Evolutionary conservation across 2,329 filamentous ascomycete species (phyloP).

Genomic region (Cryphonectria naterciae): DNA sequence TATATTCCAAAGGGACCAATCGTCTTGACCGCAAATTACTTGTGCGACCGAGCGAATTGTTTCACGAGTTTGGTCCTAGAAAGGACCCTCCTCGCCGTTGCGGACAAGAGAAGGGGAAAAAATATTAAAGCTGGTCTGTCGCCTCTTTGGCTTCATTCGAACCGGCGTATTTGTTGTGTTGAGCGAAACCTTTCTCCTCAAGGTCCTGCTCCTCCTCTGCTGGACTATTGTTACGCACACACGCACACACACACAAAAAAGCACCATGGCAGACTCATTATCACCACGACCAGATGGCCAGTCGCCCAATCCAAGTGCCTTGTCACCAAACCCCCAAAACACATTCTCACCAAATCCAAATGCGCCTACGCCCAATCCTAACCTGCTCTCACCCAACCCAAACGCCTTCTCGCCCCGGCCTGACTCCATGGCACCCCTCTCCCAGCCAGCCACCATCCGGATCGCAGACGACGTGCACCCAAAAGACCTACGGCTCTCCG

Average conservation of each 20-base stretch:
- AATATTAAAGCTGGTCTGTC: not conserved
- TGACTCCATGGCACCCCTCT: not conserved
- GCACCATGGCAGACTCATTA: constrained; percentile 10
- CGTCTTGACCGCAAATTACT: not conserved
- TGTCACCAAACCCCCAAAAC: constrained; percentile 1
- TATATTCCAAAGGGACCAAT: not conserved
- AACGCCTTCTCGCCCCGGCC: constrained; percentile 13
- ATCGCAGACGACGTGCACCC: constrained; percentile 29
- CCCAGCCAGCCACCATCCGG: constrained; percentile 24
- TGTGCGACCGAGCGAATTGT: not conserved
- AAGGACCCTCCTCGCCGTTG: not conserved
- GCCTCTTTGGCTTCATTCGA: constrained; percentile 1
- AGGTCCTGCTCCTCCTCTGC: not conserved
- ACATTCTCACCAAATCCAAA: constrained; percentile 6
- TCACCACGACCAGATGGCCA: constrained; percentile 14
- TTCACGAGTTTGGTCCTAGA: not conserved
- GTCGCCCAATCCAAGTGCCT: not conserved
- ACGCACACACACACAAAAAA: not conserved
- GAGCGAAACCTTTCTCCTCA: constrained; percentile 4
- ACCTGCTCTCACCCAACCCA: constrained; percentile 12
- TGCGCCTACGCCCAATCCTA: constrained; percentile 11
- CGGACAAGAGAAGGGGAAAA: too few species aligned
- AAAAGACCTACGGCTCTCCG: constrained; percentile 17
- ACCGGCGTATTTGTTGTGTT: constrained; percentile 21
- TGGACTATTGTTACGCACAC: not conserved